Conservation (phyloP, 2,329 filamentous ascomycete genomes). For the Claviceps maximensis region DNA sequence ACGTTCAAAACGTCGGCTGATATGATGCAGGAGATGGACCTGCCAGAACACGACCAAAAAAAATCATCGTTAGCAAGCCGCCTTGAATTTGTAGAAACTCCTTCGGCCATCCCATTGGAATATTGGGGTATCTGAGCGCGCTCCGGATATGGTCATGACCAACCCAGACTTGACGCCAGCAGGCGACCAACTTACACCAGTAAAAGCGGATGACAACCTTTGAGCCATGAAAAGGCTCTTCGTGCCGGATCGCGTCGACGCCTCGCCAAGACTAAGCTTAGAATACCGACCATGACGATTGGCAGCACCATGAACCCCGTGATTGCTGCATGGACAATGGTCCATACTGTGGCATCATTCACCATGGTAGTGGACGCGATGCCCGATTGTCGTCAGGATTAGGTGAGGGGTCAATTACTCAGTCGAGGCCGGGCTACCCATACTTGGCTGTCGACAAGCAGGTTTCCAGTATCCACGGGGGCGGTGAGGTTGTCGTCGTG, state of each 20-base stretch:
- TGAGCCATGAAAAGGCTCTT: slow-evolving; percentile 4
- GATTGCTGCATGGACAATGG: slow-evolving; percentile 5
- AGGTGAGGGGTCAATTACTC: neutral
- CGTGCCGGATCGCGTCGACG: slow-evolving; percentile 4
- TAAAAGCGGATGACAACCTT: slow-evolving; percentile 3
- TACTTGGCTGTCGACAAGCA: neutral
- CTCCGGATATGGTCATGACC: neutral
- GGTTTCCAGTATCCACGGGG: neutral
- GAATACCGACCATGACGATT: slow-evolving; percentile 2
- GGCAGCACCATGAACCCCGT: slow-evolving; percentile 6
- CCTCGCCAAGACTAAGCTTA: slow-evolving; percentile 3
- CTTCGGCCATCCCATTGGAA: too few species aligned
- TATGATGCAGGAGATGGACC: slow-evolving; percentile 6
- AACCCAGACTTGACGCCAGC: neutral
- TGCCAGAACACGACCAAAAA: too few species aligned
- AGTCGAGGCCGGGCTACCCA: neutral
- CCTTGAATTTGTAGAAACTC: neutral
- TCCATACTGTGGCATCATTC: slow-evolving; percentile 4
- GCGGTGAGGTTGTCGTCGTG: neutral
- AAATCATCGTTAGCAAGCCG: neutral
- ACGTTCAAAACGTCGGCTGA: slow-evolving; percentile 5
- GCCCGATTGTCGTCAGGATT: neutral
- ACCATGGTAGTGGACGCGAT: neutral
- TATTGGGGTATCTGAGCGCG: neutral
- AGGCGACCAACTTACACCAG: slow-evolving; percentile 3